phyloP scores from a whole-genome alignment of 805 yeast genomes.

The Saturnispora kantuleensis region DNA sequence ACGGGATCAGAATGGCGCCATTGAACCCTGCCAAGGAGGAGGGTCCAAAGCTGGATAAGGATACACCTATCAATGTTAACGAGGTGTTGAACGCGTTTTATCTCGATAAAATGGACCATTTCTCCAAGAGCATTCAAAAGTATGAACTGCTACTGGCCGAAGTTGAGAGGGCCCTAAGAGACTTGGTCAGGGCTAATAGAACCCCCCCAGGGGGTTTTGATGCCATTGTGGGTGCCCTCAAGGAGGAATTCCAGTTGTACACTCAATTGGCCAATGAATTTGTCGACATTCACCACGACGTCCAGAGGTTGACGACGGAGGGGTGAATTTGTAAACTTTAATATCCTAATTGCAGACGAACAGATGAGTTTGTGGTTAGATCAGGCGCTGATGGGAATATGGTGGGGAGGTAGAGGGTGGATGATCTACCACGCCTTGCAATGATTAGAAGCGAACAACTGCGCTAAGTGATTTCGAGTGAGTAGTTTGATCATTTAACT shows the following conservation, averaged over 20 bases:
- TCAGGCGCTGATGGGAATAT: no score
- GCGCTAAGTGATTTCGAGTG: no score
- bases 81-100: constrained; percentile 44
- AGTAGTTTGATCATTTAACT: no score
- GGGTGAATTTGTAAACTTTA: no score
- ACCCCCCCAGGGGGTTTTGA: constrained; percentile 32
- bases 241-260: constrained; percentile 58
- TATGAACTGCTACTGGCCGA: constrained; percentile 39
- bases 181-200: constrained; percentile 32
- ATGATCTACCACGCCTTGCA: no score
- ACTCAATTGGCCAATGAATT: constrained; percentile 67
- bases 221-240: constrained; percentile 49
- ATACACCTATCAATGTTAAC: constrained; percentile 37
- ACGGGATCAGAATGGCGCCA: constrained; percentile 21
- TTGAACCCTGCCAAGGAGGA: constrained; percentile 14
- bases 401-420: no score
- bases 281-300: constrained; percentile 58
- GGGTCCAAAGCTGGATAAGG: constrained; percentile 16
- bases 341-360: no score
- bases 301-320: constrained; percentile 9
- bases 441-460: no score
- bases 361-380: no score
- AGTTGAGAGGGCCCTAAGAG: constrained; percentile 55
- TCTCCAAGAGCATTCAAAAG: constrained; percentile 36
- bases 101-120: constrained; percentile 34